Percentiles rank a stretch among this genome's conserved stretches.
Evolutionary conservation across 2,329 filamentous ascomycete species (phyloP).

Genomic region (Penicillium hordei): DNA sequence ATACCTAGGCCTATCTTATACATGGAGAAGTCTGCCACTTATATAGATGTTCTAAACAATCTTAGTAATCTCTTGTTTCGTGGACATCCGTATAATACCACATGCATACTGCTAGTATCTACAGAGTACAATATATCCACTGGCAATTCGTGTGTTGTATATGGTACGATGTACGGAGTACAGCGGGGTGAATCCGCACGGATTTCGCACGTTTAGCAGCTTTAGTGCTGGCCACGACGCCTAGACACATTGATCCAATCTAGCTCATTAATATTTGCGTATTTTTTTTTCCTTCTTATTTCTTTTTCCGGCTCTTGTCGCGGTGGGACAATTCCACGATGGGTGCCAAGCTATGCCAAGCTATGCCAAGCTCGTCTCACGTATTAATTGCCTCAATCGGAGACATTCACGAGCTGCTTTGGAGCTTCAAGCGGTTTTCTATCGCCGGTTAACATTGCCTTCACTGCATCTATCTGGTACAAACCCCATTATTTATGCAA

Average conservation of each 20-base stretch:
- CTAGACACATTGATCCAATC: not conserved
- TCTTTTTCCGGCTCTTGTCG: slow-evolving; percentile 1
- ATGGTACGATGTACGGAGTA: not conserved
- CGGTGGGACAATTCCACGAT: not conserved
- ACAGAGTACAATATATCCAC: not conserved
- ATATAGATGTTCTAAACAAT: not conserved
- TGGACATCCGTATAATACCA: not conserved
- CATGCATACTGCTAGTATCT: not conserved
- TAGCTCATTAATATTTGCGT: not conserved
- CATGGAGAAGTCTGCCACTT: not conserved
- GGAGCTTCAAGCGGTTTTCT: slow-evolving; percentile 1
- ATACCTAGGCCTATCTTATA: not conserved
- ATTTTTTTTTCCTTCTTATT: too few relatives aligned
- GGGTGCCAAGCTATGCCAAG: slow-evolving; percentile 7
- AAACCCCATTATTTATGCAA: not conserved
- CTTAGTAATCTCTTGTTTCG: not conserved
- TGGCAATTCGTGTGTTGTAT: not conserved
- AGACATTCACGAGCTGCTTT: not conserved
- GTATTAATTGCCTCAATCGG: slow-evolving; percentile 1
- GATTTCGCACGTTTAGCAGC: not conserved
- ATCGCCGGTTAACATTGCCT: not conserved
- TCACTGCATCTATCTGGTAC: not conserved
- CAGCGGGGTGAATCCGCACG: not conserved
- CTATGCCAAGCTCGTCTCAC: not conserved
- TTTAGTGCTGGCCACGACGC: not conserved